A percentile compares a stretch with the other conserved stretches of the same genome.
These are phyloP conservation scores for Penicillium sp. DNA, from an alignment of 2,329 filamentous ascomycete species.

Conservation along the genomic window DNA sequence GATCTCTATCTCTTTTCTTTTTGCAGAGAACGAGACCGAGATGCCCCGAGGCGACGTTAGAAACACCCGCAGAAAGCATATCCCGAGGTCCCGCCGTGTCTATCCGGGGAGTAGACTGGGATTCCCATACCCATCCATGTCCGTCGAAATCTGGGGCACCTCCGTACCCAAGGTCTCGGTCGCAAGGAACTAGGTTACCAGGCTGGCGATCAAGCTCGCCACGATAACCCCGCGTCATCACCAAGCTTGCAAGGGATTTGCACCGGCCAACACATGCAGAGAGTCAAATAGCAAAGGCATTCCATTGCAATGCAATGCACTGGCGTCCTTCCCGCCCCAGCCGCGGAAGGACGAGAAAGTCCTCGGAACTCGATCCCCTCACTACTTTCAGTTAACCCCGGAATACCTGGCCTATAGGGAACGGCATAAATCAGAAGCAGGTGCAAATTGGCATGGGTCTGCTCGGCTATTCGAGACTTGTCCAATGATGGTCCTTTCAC, in stretches of 20 bases:
- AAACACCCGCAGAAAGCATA: not conserved
- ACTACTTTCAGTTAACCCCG: not conserved
- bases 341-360: not conserved
- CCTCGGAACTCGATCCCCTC: conserved; percentile 3
- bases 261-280: not conserved
- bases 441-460: not conserved
- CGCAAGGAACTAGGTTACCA: not conserved
- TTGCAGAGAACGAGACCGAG: not conserved
- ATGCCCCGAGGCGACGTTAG: not conserved
- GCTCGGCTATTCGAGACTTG: not conserved
- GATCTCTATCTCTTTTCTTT: not conserved
- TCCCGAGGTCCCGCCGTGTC: not conserved
- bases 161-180: not conserved
- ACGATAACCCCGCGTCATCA: not conserved
- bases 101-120: not conserved
- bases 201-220: not conserved
- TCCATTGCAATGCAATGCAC: not conserved
- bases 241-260: not conserved
- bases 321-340: not conserved
- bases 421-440: not conserved
- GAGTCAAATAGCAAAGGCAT: not conserved
- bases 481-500: not conserved
- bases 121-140: not conserved
- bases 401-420: not conserved
- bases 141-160: not conserved